Evolutionary conservation across 768 basidiomycete species (phyloP), one percentile per base, ranked within the genome.

Genomic region (Phanerodontia chrysosporium): DNA sequence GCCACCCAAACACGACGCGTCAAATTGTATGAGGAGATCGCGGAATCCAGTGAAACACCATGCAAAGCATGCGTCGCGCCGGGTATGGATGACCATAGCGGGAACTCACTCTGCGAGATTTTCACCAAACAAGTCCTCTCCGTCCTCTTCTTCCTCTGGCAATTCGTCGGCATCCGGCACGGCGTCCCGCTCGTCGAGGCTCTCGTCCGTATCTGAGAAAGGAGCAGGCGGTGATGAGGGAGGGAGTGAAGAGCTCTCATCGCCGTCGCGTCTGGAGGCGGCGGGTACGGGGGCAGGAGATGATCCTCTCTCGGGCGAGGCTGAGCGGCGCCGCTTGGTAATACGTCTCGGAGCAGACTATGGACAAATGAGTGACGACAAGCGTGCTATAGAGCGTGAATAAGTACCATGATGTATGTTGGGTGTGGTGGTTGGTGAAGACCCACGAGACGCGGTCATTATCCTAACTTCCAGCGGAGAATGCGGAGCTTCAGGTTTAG

Each of bases 91-190:
- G 32, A 59, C 35, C 8, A 42, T 18, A 48, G 6, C 22, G 13
- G 18, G 60, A 49, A 71, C 84, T 65, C 69, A 92, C 95, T 80
- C 80, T 71, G 89, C 83, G 59, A 92, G 72, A 51, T 76, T 78
- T n/a, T 94, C 85, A 32, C 80, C 90, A 72, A 95, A 98, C 45
- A 99, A 83, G 75, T 98, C 96, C 72, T 98, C 96, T 36, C 91
- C 92, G 24, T 91, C 89, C n/a, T 82, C 93, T 5, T 80, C 83
- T 7, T 80, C 83, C 2, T 81, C 87, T 53, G 85, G 86, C n/a
- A 85, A 85, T 24, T 93, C 92, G 57, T 95, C 90, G 25, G 92
- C 89, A 64, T 97, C 95, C 4, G 87, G 88, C 69, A 97, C 60
- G 0, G 66, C 64, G 39, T 70, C 67, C 1, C 72, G 74, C 51